phyloP scores from a whole-genome alignment of 345 rosid species.

The Corchorus olitorius region DNA sequence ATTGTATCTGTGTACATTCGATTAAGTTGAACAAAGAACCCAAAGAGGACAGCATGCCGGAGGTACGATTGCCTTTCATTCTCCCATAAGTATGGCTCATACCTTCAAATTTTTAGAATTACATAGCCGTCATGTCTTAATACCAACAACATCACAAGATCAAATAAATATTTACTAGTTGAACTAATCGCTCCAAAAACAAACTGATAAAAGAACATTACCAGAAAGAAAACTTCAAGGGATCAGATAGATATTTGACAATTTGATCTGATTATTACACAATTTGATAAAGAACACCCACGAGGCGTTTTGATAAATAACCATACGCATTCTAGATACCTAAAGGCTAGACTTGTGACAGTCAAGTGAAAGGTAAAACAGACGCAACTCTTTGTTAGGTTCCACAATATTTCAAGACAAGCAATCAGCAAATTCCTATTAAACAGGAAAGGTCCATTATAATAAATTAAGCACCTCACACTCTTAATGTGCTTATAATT shows the following conservation, averaged over 20 bases:
- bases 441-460: background rate
- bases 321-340: background rate
- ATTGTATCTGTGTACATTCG: constrained; percentile 81
- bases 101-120: constrained; percentile 43
- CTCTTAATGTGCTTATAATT: background rate
- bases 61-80: constrained; percentile 89
- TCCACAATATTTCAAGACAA: background rate
- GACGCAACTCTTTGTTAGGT: background rate
- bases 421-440: background rate
- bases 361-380: background rate
- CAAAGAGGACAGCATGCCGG: constrained; percentile 95
- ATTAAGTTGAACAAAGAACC: constrained; percentile 96
- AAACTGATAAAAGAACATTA: background rate
- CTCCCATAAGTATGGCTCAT: constrained; percentile 94
- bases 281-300: background rate
- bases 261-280: background rate
- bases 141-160: background rate
- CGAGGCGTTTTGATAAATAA: background rate
- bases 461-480: background rate
- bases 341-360: too few species aligned
- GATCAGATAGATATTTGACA: background rate
- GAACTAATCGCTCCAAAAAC: background rate
- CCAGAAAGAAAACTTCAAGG: background rate
- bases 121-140: background rate
- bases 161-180: background rate